A percentile compares a stretch with the other conserved stretches of the same genome.
phyloP scores from a whole-genome alignment of 2,329 filamentous ascomycete genomes.

The Pseudogymnoascus sp. region DNA sequence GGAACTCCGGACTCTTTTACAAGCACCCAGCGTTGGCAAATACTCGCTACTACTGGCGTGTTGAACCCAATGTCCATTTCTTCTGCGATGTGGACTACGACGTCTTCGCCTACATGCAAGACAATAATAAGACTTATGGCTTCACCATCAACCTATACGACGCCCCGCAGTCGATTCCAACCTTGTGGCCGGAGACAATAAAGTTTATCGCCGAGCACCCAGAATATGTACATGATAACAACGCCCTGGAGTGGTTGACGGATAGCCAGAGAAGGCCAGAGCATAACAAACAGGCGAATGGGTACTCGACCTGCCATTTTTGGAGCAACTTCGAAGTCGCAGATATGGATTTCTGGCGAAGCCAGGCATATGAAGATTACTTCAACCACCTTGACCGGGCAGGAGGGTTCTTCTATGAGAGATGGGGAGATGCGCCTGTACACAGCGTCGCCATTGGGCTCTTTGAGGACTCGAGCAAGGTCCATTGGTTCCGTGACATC shows the following conservation, averaged over 20 bases:
- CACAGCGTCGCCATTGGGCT: slow-evolving; percentile 88
- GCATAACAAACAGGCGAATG: slow-evolving; percentile 73
- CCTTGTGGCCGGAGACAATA: slow-evolving; percentile 89
- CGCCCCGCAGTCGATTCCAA: slow-evolving; percentile 74
- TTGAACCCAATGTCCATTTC: slow-evolving; percentile 97
- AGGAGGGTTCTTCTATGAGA: slow-evolving; percentile 96
- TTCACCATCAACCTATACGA: slow-evolving; percentile 98
- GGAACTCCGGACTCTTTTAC: slow-evolving; percentile 98
- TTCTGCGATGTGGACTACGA: slow-evolving; percentile 99
- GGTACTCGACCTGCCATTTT: slow-evolving; percentile 97
- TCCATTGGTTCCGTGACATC: slow-evolving; percentile 99
- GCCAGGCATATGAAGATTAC: slow-evolving; percentile 85
- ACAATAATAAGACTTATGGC: slow-evolving; percentile 97
- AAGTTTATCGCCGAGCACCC: slow-evolving; percentile 84
- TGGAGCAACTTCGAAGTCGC: slow-evolving; percentile 99
- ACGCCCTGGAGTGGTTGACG: slow-evolving; percentile 79
- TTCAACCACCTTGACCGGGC: slow-evolving; percentile 91
- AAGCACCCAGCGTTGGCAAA: slow-evolving; percentile 81
- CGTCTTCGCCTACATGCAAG: slow-evolving; percentile 95
- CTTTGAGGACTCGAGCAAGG: slow-evolving; percentile 82
- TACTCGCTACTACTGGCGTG: slow-evolving; percentile 92
- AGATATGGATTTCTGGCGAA: slow-evolving; percentile 87
- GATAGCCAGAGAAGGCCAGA: slow-evolving; percentile 70
- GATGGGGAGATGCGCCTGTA: slow-evolving; percentile 96
- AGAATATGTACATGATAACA: slow-evolving; percentile 72